Evolutionary conservation across 1,284 basidiomycete genomes (phyloP).

Genomic region (Puccinia hordei): DNA sequence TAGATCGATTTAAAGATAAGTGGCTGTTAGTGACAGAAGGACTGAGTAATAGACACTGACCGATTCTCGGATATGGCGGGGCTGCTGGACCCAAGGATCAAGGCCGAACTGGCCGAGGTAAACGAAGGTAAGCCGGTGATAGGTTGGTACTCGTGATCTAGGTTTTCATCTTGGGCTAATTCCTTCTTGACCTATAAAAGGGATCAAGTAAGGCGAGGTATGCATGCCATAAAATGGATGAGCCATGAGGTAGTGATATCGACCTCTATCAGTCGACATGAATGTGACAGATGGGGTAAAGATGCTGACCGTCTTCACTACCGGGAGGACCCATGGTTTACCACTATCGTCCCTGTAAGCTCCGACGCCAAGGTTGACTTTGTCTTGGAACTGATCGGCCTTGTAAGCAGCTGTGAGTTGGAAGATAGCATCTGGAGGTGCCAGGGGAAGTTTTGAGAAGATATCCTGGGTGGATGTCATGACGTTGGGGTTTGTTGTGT

Average conservation of each 20-base stretch:
- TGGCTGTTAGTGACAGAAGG: not conserved
- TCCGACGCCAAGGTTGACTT: slow-evolving; percentile 74
- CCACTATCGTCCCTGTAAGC: slow-evolving; percentile 62
- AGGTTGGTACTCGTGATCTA: slow-evolving; percentile 92
- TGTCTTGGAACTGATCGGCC: slow-evolving; percentile 74
- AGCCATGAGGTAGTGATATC: not conserved
- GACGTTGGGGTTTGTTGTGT: not conserved
- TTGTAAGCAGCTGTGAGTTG: slow-evolving; percentile 86
- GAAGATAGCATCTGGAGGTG: slow-evolving; percentile 71
- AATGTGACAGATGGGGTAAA: too few relatives aligned
- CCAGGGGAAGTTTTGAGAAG: slow-evolving; percentile 36
- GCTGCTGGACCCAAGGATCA: slow-evolving; percentile 77
- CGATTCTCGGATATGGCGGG: slow-evolving; percentile 72
- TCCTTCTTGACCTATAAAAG: slow-evolving; percentile 70
- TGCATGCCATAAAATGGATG: not conserved
- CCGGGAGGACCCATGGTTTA: slow-evolving; percentile 61
- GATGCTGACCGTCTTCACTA: slow-evolving; percentile 11
- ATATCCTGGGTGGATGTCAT: not conserved
- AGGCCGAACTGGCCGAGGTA: slow-evolving; percentile 73
- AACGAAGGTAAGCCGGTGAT: slow-evolving; percentile 85
- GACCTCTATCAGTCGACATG: too few relatives aligned
- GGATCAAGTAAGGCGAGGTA: not conserved
- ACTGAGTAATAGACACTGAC: slow-evolving; percentile 23
- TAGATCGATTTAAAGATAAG: slow-evolving; percentile 54
- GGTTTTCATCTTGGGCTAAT: slow-evolving; percentile 70